Base-by-base conservation (phyloP, 768 basidiomycete species). In the Cyclocybe aegerita region DNA sequence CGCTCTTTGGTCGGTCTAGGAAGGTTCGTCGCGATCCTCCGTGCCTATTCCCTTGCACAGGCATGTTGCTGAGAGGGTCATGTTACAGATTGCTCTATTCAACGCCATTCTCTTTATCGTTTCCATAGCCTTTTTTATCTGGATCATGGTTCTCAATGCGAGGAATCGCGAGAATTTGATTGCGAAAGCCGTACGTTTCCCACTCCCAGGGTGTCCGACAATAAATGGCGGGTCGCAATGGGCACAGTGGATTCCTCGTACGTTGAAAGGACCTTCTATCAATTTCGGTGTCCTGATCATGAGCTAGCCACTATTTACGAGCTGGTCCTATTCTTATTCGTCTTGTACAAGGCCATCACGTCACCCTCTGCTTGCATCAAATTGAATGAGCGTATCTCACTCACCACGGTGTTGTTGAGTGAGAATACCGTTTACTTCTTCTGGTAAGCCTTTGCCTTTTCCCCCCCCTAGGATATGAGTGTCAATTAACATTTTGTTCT, bases 401-500 rank as follows among this genome's bases (percentile, higher is more conserved):
- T 77, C 11, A 67, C 65, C 39, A 50, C 50, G 3, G 30, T 75
- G 9, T 49, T 77, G 1, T 37, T 77, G n/a, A 60, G 70, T 1
- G 75, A 76, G 52, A 75, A 75, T 49, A 50, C 73, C 4, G 43
- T 71, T 6, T 76, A 76, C 56, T 76, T 76, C 53, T 65, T 74
- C 14, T 66, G 65, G 74, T 74, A 39, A 15, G 52, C 16, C 5
- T 23, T 23, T 23, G 52, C 16, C 5, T 23, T 23, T 23, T 23
- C 5, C 23, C 23, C 23, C 23, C 23, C 23, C 23, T 23, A 23
- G 23, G 23, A 23, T 23, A 23, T 23, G 23, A 23, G 23, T 23
- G 23, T 23, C 23, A 23, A 23, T 23, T 23, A 23, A 23, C 23
- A 23, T 23, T 23, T 23, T 23, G 5, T 23, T 23, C 23, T 23